A percentile compares a stretch with the other conserved stretches of the same genome.
These are phyloP conservation scores for Aureobasidium sp. DNA, from an alignment of 2,329 filamentous ascomycete genomes.

Conservation along the genomic window DNA sequence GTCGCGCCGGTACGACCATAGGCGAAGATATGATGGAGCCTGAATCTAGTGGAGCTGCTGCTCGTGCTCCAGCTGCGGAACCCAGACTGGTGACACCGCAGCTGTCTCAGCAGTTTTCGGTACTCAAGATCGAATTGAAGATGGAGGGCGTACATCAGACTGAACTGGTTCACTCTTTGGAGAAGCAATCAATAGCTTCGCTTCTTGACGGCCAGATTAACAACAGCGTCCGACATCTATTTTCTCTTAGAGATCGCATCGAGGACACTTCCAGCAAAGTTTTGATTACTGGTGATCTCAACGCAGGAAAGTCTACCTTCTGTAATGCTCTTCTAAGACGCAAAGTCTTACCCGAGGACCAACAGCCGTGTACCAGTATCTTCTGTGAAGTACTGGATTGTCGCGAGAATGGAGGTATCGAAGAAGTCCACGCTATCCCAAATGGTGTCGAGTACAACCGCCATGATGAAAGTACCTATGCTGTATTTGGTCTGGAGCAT, in stretches of 20 bases:
- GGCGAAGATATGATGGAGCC: slow-evolving; percentile 50
- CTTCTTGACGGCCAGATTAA: slow-evolving; percentile 90
- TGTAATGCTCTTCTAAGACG: slow-evolving; percentile 92
- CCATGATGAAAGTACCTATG: slow-evolving; percentile 89
- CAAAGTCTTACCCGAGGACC: slow-evolving; percentile 91
- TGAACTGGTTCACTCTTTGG: slow-evolving; percentile 87
- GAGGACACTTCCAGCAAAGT: slow-evolving; percentile 98
- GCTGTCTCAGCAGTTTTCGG: slow-evolving; percentile 90
- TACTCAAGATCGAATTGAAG: slow-evolving; percentile 90
- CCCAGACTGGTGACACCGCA: slow-evolving; percentile 84
- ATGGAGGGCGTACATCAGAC: slow-evolving; percentile 78
- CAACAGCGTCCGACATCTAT: slow-evolving; percentile 84
- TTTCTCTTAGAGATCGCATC: slow-evolving; percentile 81
- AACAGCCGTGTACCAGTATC: slow-evolving; percentile 95
- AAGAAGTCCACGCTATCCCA: slow-evolving; percentile 94
- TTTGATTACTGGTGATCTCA: slow-evolving; percentile 87
- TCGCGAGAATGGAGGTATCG: slow-evolving; percentile 79
- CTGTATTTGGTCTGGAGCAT: slow-evolving; percentile 69
- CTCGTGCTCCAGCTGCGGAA: slow-evolving; percentile 58
- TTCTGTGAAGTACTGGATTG: slow-evolving; percentile 96
- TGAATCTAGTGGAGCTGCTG: slow-evolving; percentile 61
- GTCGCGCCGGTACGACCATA: slow-evolving; percentile 66
- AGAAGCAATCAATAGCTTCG: slow-evolving; percentile 84
- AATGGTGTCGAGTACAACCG: slow-evolving; percentile 73
- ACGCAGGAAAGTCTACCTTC: slow-evolving; percentile 97